Base-by-base conservation (phyloP, 23 red algal species). In the Agarophyton chilense region DNA sequence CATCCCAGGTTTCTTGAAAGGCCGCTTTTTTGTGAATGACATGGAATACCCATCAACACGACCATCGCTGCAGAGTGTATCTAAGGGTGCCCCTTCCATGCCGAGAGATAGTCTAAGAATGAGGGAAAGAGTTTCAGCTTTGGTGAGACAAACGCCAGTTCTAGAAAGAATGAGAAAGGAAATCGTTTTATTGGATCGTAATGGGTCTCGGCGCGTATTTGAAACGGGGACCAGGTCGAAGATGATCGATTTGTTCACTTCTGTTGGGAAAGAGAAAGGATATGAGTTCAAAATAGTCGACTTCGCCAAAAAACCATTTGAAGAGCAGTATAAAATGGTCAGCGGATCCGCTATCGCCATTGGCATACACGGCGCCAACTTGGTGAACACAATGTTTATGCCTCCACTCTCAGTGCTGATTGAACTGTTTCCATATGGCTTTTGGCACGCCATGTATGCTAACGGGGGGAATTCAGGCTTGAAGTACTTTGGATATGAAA, bases 301-400 rank as follows among this genome's bases (percentile, higher is more conserved):
- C 35, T 93, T 93, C 36, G 83, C 88, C 32, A 85, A 85, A 41
- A 93, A 87, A 62, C 54, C 85, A 0, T 90, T 93, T 56, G 36
- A 64, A 26, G 82, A 97, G 46, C 90, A 93, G 43, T 87, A 90
- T 38, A 45, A 72, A 42, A 68, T 82, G 41, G 88, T 93, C 72
- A 80, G 42, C 52, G 77, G 51, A 44, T 83, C 77, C 5, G 64
- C 88, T 11, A 93, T 97, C 40, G 95, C 91, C 14, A 86, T 97
- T 44, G 91, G 95, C n/a, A 87, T 97, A 55, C 95, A 97, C 35
- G 95, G 95, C 16, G 95, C 95, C 25, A 93, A 97, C 54, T 61
- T 97, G 86, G 91, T 93, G 22, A 97, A 97, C 51, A 70, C 82
- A 42, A 92, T 92, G 81, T 97, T 97, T 56, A 93, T 93, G 95